A percentile compares a stretch with the other conserved stretches of the same genome.
These are phyloP conservation scores for Silene latifolia DNA, from an alignment of 148 eudicot species.

Conservation along the genomic window DNA sequence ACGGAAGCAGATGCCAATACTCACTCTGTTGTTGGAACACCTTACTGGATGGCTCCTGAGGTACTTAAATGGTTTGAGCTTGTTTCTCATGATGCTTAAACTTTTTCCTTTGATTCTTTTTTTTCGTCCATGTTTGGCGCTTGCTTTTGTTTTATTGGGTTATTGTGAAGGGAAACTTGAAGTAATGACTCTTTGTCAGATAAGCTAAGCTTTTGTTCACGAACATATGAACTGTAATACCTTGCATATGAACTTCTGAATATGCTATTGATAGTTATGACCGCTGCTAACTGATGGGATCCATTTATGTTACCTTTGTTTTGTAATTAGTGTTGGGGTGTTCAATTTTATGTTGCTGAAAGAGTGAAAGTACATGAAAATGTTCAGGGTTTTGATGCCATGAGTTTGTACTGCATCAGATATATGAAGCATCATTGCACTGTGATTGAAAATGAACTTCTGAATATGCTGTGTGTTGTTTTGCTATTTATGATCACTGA, in stretches of 20 bases:
- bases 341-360: conserved; percentile 14
- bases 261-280: conserved; percentile 1
- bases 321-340: background rate
- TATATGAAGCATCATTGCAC: conserved; percentile 99
- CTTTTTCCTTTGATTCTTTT: conserved; percentile 5
- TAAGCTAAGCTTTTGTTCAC: background rate
- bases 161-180: no score
- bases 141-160: conserved; percentile 2
- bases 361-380: background rate
- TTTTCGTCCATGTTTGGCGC: background rate
- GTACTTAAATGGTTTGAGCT: conserved; percentile 28
- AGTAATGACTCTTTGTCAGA: background rate
- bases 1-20: conserved; percentile 97
- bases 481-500: conserved; percentile 4
- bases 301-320: background rate
- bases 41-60: conserved; percentile 99
- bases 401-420: conserved; percentile 99
- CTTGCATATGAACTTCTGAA: background rate
- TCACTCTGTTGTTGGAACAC: conserved; percentile 98
- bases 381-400: conserved; percentile 93
- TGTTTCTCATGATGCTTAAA: background rate
- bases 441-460: conserved; percentile 51
- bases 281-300: background rate
- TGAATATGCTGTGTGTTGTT: background rate
- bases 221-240: background rate